phyloP scores from a whole-genome alignment of 2,329 filamentous ascomycete genomes.

The Aspergillus felis region DNA sequence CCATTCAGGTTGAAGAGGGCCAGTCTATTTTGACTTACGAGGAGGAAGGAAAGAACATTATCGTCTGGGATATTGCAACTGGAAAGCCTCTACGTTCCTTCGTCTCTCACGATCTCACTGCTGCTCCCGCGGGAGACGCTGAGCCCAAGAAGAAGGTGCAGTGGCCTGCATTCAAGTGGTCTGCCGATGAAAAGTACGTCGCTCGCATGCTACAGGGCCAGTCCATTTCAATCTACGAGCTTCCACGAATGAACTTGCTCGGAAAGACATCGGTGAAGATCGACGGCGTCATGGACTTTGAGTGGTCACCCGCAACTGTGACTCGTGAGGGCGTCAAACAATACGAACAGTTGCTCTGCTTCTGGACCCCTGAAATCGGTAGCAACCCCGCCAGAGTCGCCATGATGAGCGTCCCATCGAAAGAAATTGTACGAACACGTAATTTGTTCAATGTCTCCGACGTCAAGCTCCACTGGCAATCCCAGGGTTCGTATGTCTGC shows the following conservation, averaged over 20 bases:
- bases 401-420: slow-evolving; percentile 92
- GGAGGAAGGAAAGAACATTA: slow-evolving; percentile 98
- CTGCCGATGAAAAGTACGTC: slow-evolving; percentile 93
- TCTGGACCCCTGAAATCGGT: slow-evolving; percentile 97
- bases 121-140: slow-evolving; percentile 55
- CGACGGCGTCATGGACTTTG: slow-evolving; percentile 94
- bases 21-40: slow-evolving; percentile 81
- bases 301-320: slow-evolving; percentile 86
- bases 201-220: slow-evolving; percentile 83
- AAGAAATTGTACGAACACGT: slow-evolving; percentile 87
- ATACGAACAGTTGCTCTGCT: slow-evolving; percentile 95
- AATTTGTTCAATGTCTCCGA: slow-evolving; percentile 98
- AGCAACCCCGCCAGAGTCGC: slow-evolving; percentile 97
- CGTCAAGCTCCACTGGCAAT: slow-evolving; percentile 98
- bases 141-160: slow-evolving; percentile 86
- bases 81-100: slow-evolving; percentile 89
- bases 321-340: slow-evolving; percentile 80
- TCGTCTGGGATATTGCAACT: slow-evolving; percentile 95
- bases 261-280: slow-evolving; percentile 94
- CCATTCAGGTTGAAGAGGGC: slow-evolving; percentile 86
- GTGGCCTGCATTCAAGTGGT: slow-evolving; percentile 99
- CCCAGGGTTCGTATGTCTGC: slow-evolving; percentile 86
- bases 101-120: slow-evolving; percentile 71
- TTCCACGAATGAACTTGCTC: slow-evolving; percentile 82
- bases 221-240: slow-evolving; percentile 86